phyloP scores from a whole-genome alignment of 2,329 filamentous ascomycete genomes.

The Trichoderma sp. region DNA sequence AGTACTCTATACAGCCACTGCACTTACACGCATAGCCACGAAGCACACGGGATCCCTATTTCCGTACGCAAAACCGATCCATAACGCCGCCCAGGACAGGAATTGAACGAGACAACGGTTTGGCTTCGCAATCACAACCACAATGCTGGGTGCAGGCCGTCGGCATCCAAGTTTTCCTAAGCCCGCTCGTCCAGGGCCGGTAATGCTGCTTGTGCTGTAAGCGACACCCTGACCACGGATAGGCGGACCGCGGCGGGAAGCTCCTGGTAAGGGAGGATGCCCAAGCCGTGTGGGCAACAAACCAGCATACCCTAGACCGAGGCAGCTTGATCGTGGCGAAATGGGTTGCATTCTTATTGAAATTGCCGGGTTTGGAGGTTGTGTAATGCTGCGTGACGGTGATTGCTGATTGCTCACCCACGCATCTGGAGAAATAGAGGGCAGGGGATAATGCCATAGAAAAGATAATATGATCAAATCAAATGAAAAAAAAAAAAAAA shows the following conservation, averaged over 20 bases:
- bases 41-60: background rate
- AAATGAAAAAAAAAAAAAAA: background rate
- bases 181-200: background rate
- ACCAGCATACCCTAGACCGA: background rate
- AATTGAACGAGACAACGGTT: background rate
- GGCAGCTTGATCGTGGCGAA: background rate
- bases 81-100: background rate
- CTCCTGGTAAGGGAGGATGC: background rate
- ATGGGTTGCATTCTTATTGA: background rate
- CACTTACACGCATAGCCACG: background rate
- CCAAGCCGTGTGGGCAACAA: background rate
- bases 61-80: background rate
- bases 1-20: background rate
- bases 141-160: background rate
- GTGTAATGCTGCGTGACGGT: background rate
- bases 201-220: background rate
- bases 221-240: background rate
- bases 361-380: background rate
- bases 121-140: background rate
- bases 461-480: background rate
- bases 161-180: background rate
- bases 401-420: no score
- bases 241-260: constrained; percentile 7
- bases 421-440: background rate
- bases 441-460: background rate